A percentile compares a stretch with the other conserved stretches of the same genome.
These are phyloP conservation scores for Spatholobus suberectus DNA, from an alignment of 306 rosid genomes.

Conservation along the genomic window DNA sequence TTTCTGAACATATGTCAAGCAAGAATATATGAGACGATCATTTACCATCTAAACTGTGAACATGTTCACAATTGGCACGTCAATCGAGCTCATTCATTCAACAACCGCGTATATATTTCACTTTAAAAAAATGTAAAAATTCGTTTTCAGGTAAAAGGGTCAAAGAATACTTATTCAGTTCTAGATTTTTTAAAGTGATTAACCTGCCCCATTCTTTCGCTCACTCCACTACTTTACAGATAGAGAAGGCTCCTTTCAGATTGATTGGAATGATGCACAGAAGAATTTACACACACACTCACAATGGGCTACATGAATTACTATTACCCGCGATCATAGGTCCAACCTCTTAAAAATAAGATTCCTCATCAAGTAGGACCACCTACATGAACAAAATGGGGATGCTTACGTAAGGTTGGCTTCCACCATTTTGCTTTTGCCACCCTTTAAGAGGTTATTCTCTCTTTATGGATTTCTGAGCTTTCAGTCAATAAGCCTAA, in stretches of 20 bases:
- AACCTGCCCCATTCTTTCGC: neutral
- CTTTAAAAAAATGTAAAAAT: neutral
- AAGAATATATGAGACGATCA: slow-evolving; percentile 6
- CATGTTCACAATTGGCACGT: neutral
- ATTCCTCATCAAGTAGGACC: slow-evolving; percentile 30
- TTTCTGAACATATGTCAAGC: neutral
- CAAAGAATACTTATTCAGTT: neutral
- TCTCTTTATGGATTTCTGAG: neutral
- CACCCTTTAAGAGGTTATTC: neutral
- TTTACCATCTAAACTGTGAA: neutral
- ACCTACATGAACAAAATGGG: slow-evolving; percentile 5
- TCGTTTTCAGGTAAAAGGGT: neutral
- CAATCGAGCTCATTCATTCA: slow-evolving; percentile 11
- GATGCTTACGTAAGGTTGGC: slow-evolving; percentile 9
- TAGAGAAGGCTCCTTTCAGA: slow-evolving; percentile 26
- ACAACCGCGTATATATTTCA: neutral
- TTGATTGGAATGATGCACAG: slow-evolving; percentile 13
- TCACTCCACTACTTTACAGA: slow-evolving; percentile 22
- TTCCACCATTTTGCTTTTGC: slow-evolving; percentile 35
- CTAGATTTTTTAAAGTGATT: slow-evolving; percentile 6
- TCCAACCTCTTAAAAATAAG: slow-evolving; percentile 25
- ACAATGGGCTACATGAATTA: neutral
- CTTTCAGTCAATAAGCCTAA: slow-evolving; percentile 14
- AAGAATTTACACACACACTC: neutral
- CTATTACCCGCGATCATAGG: neutral